These are phyloP conservation scores for Rhazya stricta DNA, from an alignment of 257 asterid species.

Conservation along the genomic window DNA sequence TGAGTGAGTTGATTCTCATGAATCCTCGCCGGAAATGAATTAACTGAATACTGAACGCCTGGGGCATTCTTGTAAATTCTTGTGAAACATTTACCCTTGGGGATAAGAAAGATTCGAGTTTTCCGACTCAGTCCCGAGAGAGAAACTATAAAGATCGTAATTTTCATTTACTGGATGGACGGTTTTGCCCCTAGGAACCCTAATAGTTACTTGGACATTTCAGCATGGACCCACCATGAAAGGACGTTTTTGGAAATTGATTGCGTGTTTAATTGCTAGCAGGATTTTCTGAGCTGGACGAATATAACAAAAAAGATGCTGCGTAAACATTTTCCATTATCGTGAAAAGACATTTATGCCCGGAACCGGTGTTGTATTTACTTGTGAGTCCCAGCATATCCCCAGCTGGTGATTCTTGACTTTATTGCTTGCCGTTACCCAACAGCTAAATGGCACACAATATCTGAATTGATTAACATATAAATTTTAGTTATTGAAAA, in stretches of 20 bases:
- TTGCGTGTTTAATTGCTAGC: conserved; percentile 16
- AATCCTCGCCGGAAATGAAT: not conserved
- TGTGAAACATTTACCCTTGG: not conserved
- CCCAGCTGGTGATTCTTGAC: conserved; percentile 1
- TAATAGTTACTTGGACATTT: not conserved
- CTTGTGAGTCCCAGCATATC: not conserved
- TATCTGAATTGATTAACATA: not conserved
- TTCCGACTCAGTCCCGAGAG: not conserved
- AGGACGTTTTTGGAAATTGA: conserved; percentile 9
- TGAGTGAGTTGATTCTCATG: conserved; percentile 14
- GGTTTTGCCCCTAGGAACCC: conserved; percentile 23
- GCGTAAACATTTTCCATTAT: not conserved
- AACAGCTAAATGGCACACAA: not conserved
- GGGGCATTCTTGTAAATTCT: conserved; percentile 20
- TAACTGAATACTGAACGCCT: not conserved
- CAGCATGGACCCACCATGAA: not conserved
- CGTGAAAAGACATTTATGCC: conserved; percentile 21
- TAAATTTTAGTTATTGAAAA: too few species aligned
- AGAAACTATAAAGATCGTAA: too few species aligned
- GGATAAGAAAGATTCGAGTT: not conserved
- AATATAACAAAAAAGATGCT: not conserved
- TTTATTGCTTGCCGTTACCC: not conserved
- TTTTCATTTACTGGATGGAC: not conserved
- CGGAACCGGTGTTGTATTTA: not conserved
- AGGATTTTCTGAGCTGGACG: conserved; percentile 25